Conservation (phyloP, 371 early-diverging fungal genomes). For the Mucor racemosus region DNA sequence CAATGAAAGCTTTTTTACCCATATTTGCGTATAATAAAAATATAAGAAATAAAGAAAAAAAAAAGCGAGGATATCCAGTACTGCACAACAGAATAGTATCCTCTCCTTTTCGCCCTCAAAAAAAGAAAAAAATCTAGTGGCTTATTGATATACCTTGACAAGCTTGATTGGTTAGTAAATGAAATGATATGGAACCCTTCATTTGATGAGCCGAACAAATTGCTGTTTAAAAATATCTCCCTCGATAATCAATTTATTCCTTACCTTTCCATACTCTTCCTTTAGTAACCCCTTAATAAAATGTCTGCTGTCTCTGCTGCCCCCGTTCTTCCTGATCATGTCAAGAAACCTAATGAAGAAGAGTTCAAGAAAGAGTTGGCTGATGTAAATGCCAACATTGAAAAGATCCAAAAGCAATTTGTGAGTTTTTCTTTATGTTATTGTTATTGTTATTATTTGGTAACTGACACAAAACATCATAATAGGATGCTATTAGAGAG, state of each 20-base stretch:
- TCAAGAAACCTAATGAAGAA: conserved; percentile 60
- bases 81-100: background rate
- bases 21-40: conserved; percentile 33
- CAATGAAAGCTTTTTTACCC: conserved; percentile 87
- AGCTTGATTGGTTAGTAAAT: conserved; percentile 18
- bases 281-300: background rate
- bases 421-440: conserved; percentile 43
- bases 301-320: conserved; percentile 16
- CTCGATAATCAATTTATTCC: conserved; percentile 11
- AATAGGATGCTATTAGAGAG: conserved; percentile 64
- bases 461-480: background rate
- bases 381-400: conserved; percentile 58
- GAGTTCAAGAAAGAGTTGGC: conserved; percentile 53
- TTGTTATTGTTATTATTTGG: background rate
- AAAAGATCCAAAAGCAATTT: conserved; percentile 60
- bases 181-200: conserved; percentile 1
- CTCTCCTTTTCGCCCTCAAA: background rate
- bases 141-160: conserved; percentile 18
- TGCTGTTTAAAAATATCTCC: background rate
- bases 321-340: conserved; percentile 41
- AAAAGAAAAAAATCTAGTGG: conserved; percentile 20
- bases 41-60: conserved; percentile 3
- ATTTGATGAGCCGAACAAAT: conserved; percentile 1
- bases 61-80: conserved; percentile 2
- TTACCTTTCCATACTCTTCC: conserved; percentile 7